Conservation (phyloP, 2,329 filamentous ascomycete genomes). For the Zasmidium angulare region DNA sequence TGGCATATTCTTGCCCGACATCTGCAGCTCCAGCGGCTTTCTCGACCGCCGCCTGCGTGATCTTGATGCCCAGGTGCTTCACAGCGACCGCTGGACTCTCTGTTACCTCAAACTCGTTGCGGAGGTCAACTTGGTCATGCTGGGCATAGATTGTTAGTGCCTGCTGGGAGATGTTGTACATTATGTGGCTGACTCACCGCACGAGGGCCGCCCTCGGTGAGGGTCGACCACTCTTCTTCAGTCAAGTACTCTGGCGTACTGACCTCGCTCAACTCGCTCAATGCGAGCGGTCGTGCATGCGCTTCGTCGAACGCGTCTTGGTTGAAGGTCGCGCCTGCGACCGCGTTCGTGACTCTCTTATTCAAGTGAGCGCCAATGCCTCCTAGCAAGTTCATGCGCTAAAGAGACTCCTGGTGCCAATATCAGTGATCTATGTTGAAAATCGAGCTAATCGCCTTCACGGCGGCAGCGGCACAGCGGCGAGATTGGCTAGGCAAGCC, state of each 20-base stretch:
- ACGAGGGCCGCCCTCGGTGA: neutral
- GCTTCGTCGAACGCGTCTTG: slow-evolving; percentile 1
- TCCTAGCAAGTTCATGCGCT: neutral
- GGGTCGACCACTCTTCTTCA: slow-evolving; percentile 4
- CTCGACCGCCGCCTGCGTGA: neutral
- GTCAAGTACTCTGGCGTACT: neutral
- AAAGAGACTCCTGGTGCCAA: too few relatives aligned
- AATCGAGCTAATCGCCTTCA: too few relatives aligned
- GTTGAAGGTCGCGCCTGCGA: slow-evolving; percentile 4
- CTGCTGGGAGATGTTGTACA: neutral
- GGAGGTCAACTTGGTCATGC: neutral
- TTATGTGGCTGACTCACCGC: neutral
- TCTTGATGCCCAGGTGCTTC: neutral
- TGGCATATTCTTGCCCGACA: slow-evolving; percentile 3
- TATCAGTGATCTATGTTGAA: too few relatives aligned
- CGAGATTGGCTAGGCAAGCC: too few relatives aligned
- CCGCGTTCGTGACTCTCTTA: neutral
- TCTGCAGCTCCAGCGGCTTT: slow-evolving; percentile 1
- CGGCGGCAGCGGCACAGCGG: too few relatives aligned
- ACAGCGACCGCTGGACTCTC: neutral
- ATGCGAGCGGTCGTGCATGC: neutral
- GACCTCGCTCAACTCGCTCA: neutral
- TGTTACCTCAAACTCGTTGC: neutral
- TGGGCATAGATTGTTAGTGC: neutral
- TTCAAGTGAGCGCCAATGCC: neutral